Evolutionary conservation across 2,329 filamentous ascomycete genomes (phyloP), one percentile per base, ranked within the genome.

Genomic region (Curvularia verruculosa): DNA sequence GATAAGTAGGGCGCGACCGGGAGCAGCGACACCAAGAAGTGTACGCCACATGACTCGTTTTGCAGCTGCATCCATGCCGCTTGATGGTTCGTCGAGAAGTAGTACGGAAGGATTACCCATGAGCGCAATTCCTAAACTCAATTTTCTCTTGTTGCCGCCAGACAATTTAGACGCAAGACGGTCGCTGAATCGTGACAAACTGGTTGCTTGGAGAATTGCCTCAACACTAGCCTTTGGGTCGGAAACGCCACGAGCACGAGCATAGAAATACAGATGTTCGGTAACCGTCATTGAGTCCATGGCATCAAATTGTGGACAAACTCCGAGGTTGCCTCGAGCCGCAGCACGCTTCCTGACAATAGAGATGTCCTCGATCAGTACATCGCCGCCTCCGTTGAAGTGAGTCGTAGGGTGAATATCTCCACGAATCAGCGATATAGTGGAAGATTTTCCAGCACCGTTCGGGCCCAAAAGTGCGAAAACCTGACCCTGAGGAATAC

Each of bases 11-110:
- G 89, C 90, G n/a, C 93, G 85, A 0, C 92, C 92, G 0, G 87
- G 72, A 8, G 70, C 84, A 0, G 89, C 87, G 3, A 93, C 87
- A 1, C 87, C 84, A 3, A 86, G 85, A 0, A 97, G 82, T 0
- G 92, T 96, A 54, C 86, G 86, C 94, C 94, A 97, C 90, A 98
- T 96, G 63, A 96, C 85, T 40, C 94, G 85, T 76, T 97, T 97
- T 0, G 91, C 89, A 0, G 91, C 92, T 0, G 93, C 92, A 67
- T 98, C 94, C 80, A 97, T 90, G 0, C 93, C 92, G 0, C 89
- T 92, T 0, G 86, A 90, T 0, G 94, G 94, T 72, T 97, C 94
- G 69, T 98, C 94, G 1, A 97, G 87, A 0, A 97, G 82, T 1
- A 98, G 80, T 0, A 96, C 92, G 0, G 88, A 86, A 0, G 93